Percentiles rank a stretch among this genome's conserved stretches.
These are phyloP conservation scores for Luzula sylvatica DNA, from an alignment of 176 grass and related monocot genomes.

Conservation along the genomic window DNA sequence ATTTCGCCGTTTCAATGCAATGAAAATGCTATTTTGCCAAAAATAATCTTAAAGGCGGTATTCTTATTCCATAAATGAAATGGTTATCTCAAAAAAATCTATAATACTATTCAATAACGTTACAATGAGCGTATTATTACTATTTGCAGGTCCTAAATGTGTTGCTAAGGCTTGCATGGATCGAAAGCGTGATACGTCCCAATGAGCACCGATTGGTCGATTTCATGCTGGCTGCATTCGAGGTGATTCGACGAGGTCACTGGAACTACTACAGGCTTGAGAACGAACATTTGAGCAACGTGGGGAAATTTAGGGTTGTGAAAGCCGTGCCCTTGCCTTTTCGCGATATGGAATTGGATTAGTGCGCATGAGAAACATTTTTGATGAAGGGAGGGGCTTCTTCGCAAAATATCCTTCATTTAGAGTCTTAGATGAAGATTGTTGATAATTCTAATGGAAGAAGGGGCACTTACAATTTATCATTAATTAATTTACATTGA, in stretches of 20 bases:
- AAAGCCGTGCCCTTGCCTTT: conserved; percentile 79
- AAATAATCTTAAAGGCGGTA: too few relatives aligned
- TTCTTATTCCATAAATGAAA: too few relatives aligned
- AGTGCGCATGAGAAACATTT: conserved; percentile 13
- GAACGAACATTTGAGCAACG: conserved; percentile 87
- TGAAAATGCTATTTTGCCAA: too few relatives aligned
- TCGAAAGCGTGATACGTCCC: conserved; percentile 60
- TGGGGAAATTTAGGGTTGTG: conserved; percentile 76
- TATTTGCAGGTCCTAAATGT: conserved; percentile 59
- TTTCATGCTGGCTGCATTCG: conserved; percentile 68
- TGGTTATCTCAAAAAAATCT: too few relatives aligned
- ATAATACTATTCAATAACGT: too few relatives aligned
- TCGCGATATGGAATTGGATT: conserved; percentile 62
- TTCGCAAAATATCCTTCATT: neutral
- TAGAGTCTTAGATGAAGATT: neutral
- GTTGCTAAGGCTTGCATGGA: conserved; percentile 75
- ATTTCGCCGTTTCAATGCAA: too few relatives aligned
- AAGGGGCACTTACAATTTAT: too few relatives aligned
- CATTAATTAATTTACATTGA: neutral
- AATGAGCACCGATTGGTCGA: conserved; percentile 47
- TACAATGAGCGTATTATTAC: neutral
- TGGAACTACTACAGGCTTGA: conserved; percentile 88
- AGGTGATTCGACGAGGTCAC: conserved; percentile 74
- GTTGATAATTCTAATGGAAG: conserved; percentile 2
- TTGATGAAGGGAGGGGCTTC: conserved; percentile 9